phyloP scores from a whole-genome alignment of 2,329 filamentous ascomycete species.

The Aspergillus latus region DNA sequence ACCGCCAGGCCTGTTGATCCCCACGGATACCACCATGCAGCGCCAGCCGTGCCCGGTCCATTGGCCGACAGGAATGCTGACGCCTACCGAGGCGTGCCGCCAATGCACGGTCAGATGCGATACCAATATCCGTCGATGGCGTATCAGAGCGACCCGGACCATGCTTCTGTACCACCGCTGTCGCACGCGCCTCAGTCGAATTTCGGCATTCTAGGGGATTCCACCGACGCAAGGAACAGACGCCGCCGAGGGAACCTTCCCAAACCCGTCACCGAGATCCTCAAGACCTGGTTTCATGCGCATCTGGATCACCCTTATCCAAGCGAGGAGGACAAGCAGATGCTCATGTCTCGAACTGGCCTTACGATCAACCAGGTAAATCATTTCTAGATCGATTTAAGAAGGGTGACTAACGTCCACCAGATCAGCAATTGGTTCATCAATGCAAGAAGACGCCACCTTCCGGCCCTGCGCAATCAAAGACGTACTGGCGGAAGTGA shows the following conservation, averaged over 20 bases:
- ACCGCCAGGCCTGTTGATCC: constrained; percentile 21
- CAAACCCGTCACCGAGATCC: constrained; percentile 79
- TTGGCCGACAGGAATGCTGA: constrained; percentile 28
- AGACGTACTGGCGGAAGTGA: constrained; percentile 37
- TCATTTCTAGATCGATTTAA: neutral
- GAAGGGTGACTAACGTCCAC: neutral
- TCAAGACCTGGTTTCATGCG: constrained; percentile 76
- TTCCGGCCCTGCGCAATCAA: constrained; percentile 48
- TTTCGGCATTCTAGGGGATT: constrained; percentile 40
- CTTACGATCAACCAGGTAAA: constrained; percentile 68
- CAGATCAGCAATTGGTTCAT: constrained; percentile 57
- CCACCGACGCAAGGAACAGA: constrained; percentile 45
- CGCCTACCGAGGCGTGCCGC: constrained; percentile 21
- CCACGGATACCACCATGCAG: constrained; percentile 6
- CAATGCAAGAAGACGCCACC: constrained; percentile 50
- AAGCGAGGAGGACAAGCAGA: constrained; percentile 82
- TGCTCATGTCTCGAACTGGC: constrained; percentile 72
- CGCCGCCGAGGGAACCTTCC: constrained; percentile 78
- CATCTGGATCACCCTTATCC: constrained; percentile 81
- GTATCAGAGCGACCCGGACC: constrained; percentile 35
- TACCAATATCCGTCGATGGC: constrained; percentile 31
- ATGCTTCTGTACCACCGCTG: constrained; percentile 29
- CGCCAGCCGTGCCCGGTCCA: constrained; percentile 20
- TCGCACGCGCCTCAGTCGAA: constrained; percentile 35
- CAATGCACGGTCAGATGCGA: constrained; percentile 29